Evolutionary conservation across 768 basidiomycete species (phyloP).

Genomic region (Amanita rubescens): DNA sequence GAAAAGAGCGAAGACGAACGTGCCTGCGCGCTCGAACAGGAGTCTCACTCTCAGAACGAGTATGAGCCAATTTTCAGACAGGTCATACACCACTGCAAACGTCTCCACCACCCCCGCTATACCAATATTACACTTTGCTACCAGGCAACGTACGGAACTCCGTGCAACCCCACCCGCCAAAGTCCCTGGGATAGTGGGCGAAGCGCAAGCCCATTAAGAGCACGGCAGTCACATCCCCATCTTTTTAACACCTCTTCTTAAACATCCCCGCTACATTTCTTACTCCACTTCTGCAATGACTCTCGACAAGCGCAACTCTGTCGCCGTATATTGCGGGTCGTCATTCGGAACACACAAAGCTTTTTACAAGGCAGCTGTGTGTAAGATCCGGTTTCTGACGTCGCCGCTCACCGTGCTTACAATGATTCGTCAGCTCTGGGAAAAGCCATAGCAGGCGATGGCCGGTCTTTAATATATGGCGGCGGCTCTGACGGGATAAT

Average conservation of each 20-base stretch:
- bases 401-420: not conserved
- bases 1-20: too few species aligned
- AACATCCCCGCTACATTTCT: not conserved
- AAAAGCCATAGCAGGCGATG: constrained; percentile 51
- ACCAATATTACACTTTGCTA: too few species aligned
- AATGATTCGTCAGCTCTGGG: constrained; percentile 50
- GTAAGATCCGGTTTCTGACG: constrained; percentile 35
- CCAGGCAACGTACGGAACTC: too few species aligned
- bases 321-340: constrained; percentile 86
- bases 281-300: not conserved
- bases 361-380: constrained; percentile 60
- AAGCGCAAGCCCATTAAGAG: too few species aligned
- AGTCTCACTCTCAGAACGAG: too few species aligned
- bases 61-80: too few species aligned
- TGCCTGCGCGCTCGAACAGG: too few species aligned
- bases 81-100: constrained; percentile 1
- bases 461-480: constrained; percentile 75
- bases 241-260: not conserved
- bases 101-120: too few species aligned
- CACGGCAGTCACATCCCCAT: not conserved
- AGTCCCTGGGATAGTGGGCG: too few species aligned
- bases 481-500: constrained; percentile 82
- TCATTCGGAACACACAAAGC: constrained; percentile 55
- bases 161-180: too few species aligned
- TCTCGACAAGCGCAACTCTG: constrained; percentile 22